These are phyloP conservation scores for Phlyctochytrium planicorne DNA, from an alignment of 192 early-diverging fungal species.

Conservation along the genomic window DNA sequence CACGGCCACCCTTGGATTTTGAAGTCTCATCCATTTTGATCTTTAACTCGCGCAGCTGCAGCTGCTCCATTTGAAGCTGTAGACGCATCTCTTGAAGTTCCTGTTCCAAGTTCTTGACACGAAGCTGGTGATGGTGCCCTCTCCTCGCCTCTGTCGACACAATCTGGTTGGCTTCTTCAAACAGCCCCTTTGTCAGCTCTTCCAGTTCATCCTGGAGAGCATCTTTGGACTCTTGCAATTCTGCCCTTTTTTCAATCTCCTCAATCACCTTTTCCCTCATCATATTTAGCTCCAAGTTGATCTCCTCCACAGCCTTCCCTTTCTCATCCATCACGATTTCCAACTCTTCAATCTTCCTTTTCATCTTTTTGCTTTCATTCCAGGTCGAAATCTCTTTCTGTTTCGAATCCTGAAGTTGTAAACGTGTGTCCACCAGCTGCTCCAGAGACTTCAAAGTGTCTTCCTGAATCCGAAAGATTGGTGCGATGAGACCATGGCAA, in stretches of 20 bases:
- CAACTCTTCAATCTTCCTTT: conserved; percentile 57
- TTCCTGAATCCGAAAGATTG: background rate
- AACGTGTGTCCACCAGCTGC: background rate
- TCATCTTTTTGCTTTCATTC: conserved; percentile 50
- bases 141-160: conserved; percentile 30
- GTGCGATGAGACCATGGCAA: background rate
- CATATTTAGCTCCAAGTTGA: conserved; percentile 64
- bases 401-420: background rate
- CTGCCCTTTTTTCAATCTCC: conserved; percentile 79
- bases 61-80: conserved; percentile 72
- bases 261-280: conserved; percentile 56
- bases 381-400: background rate
- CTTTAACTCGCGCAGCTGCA: conserved; percentile 86
- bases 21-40: conserved; percentile 42
- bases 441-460: background rate
- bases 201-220: conserved; percentile 94
- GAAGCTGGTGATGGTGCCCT: conserved; percentile 37
- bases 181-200: conserved; percentile 82
- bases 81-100: conserved; percentile 68
- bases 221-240: conserved; percentile 90
- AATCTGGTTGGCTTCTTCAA: conserved; percentile 95
- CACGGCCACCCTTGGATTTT: background rate
- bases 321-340: conserved; percentile 67
- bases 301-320: conserved; percentile 64
- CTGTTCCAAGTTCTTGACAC: conserved; percentile 56